Evolutionary conservation across 768 basidiomycete genomes (phyloP).

Genomic region (Boletus eberwhitei): DNA sequence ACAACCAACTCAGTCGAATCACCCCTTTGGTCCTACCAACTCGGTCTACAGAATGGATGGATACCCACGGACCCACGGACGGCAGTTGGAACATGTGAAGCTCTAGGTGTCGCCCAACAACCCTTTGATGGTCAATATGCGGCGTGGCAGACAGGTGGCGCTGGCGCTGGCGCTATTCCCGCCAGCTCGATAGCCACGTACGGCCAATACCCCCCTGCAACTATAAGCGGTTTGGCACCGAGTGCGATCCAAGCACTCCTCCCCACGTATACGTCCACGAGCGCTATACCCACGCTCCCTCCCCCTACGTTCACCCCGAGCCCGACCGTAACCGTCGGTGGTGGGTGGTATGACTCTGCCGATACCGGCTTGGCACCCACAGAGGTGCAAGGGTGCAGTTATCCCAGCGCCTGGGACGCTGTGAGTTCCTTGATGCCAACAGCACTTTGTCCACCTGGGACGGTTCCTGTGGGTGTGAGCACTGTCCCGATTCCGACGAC

Average conservation of each 20-base stretch:
- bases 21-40: conserved; percentile 70
- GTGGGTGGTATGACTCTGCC: conserved; percentile 55
- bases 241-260: conserved; percentile 37
- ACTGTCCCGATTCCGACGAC: not conserved
- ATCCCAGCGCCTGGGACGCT: conserved; percentile 64
- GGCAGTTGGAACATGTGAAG: conserved; percentile 61
- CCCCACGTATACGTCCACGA: conserved; percentile 66
- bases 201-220: conserved; percentile 52
- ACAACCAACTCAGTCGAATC: conserved; percentile 45
- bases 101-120: conserved; percentile 42
- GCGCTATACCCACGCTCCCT: conserved; percentile 53
- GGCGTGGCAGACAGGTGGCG: conserved; percentile 68
- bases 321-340: conserved; percentile 40
- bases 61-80: conserved; percentile 70
- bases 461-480: not conserved
- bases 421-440: conserved; percentile 46
- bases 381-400: conserved; percentile 59
- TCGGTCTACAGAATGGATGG: conserved; percentile 72
- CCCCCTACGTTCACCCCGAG: conserved; percentile 48
- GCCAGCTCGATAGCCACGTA: conserved; percentile 41
- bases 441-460: conserved; percentile 36
- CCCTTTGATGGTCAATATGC: conserved; percentile 53
- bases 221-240: conserved; percentile 43
- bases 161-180: conserved; percentile 47
- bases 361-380: conserved; percentile 56